These are phyloP conservation scores for Vitellaria paradoxa DNA, from an alignment of 179 eudicot genomes.

Conservation along the genomic window DNA sequence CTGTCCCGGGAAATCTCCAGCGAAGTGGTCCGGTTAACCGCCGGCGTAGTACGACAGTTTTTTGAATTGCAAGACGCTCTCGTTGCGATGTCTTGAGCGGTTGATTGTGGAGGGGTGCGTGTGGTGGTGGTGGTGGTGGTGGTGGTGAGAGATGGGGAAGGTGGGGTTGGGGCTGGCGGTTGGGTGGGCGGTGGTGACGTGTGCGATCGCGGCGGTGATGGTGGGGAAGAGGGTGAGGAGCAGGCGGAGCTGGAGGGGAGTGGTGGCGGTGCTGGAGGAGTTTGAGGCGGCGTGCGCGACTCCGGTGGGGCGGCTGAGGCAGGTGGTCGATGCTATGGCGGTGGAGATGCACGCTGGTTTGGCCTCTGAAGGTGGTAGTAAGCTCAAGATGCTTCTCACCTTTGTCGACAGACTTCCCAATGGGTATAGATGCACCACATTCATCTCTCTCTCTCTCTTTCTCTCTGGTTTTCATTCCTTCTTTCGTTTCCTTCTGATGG, in stretches of 20 bases:
- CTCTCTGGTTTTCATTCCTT: too few species aligned
- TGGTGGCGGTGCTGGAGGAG: conserved; percentile 50
- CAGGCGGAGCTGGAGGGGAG: conserved; percentile 59
- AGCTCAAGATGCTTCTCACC: conserved; percentile 95
- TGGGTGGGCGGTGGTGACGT: conserved; percentile 61
- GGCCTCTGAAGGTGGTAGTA: conserved; percentile 93
- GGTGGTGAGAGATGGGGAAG: conserved; percentile 50
- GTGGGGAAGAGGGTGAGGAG: conserved; percentile 63
- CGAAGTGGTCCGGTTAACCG: not conserved
- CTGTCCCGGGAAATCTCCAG: too few species aligned
- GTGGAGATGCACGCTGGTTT: conserved; percentile 99
- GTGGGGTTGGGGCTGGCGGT: conserved; percentile 58
- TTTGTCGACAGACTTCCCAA: conserved; percentile 69
- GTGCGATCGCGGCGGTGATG: conserved; percentile 63
- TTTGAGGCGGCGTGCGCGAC: conserved; percentile 69
- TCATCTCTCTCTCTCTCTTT: not conserved
- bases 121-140: not conserved
- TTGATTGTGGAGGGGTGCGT: conserved; percentile 5
- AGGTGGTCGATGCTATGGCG: conserved; percentile 96
- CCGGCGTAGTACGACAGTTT: not conserved
- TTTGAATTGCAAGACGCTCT: too few species aligned
- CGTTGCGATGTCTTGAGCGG: too few species aligned
- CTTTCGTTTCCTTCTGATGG: not conserved
- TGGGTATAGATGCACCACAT: conserved; percentile 45
- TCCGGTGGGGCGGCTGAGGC: conserved; percentile 55